These are phyloP conservation scores for Tritrichomonas musculus DNA, from an alignment of 208 protist species.

Conservation along the genomic window DNA sequence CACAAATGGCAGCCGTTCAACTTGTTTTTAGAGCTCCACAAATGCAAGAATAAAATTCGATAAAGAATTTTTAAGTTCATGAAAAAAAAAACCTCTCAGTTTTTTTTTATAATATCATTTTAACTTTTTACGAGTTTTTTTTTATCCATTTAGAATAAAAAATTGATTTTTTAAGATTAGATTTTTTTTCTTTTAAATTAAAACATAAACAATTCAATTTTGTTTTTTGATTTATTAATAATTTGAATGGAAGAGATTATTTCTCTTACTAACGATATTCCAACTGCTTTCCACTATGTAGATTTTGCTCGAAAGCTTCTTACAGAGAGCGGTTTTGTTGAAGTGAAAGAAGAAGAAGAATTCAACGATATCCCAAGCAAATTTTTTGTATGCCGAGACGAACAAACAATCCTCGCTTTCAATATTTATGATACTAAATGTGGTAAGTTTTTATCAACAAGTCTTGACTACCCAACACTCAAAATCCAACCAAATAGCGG, in stretches of 20 bases:
- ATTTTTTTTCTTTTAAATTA: too few species aligned
- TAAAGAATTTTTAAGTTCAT: too few species aligned
- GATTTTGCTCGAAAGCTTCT: not conserved
- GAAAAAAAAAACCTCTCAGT: too few species aligned
- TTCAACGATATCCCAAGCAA: not conserved
- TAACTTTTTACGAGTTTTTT: too few species aligned
- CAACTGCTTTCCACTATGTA: not conserved
- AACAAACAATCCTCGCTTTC: not conserved
- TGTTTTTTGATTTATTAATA: too few species aligned
- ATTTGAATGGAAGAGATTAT: too few species aligned
- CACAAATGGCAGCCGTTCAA: not conserved
- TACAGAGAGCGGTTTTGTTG: not conserved
- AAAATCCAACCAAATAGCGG: not conserved
- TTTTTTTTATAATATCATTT: too few species aligned
- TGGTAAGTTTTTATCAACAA: not conserved
- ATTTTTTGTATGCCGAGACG: constrained; percentile 21
- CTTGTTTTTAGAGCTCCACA: not conserved
- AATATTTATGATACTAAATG: not conserved
- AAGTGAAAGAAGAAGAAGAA: not conserved
- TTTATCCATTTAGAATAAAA: too few species aligned
- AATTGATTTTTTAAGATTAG: too few species aligned
- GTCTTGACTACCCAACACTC: not conserved
- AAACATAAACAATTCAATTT: too few species aligned
- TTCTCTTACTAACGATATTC: not conserved
- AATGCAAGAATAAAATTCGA: not conserved